These are phyloP conservation scores for Ceratocystis diversiconidia DNA, from an alignment of 2,329 filamentous ascomycete species.

Conservation along the genomic window DNA sequence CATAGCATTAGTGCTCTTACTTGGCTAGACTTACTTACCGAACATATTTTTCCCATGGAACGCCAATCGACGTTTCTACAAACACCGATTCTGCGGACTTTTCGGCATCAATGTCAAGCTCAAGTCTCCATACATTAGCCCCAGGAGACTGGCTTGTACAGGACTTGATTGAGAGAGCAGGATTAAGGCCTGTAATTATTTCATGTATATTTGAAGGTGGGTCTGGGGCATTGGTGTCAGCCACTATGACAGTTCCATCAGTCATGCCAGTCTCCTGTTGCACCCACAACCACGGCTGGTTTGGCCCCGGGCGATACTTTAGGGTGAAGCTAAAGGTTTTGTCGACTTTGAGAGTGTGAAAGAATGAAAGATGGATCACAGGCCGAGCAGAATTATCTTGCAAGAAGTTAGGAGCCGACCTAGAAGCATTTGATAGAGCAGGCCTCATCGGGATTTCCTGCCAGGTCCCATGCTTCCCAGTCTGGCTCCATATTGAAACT, in stretches of 20 bases:
- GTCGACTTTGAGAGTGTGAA: slow-evolving; percentile 1
- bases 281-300: slow-evolving; percentile 55
- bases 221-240: slow-evolving; percentile 22
- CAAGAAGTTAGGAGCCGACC: background rate
- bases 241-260: slow-evolving; percentile 50
- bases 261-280: slow-evolving; percentile 46
- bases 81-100: slow-evolving; percentile 43
- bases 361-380: slow-evolving; percentile 13
- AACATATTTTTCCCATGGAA: slow-evolving; percentile 42
- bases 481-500: slow-evolving; percentile 54
- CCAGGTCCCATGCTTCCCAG: slow-evolving; percentile 39
- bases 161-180: slow-evolving; percentile 38
- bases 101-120: slow-evolving; percentile 41
- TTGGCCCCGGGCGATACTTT: slow-evolving; percentile 44
- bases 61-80: slow-evolving; percentile 44
- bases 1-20: background rate
- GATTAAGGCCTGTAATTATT: slow-evolving; percentile 44
- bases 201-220: slow-evolving; percentile 33
- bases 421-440: slow-evolving; percentile 13
- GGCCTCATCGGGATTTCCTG: slow-evolving; percentile 32
- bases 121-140: slow-evolving; percentile 57
- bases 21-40: slow-evolving; percentile 29
- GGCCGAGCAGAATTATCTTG: background rate
- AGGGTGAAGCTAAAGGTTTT: slow-evolving; percentile 43
- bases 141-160: slow-evolving; percentile 51